A percentile compares a stretch with the other conserved stretches of the same genome.
These are phyloP conservation scores for Monascus purpureus DNA, from an alignment of 495 filamentous ascomycete species.

Conservation along the genomic window DNA sequence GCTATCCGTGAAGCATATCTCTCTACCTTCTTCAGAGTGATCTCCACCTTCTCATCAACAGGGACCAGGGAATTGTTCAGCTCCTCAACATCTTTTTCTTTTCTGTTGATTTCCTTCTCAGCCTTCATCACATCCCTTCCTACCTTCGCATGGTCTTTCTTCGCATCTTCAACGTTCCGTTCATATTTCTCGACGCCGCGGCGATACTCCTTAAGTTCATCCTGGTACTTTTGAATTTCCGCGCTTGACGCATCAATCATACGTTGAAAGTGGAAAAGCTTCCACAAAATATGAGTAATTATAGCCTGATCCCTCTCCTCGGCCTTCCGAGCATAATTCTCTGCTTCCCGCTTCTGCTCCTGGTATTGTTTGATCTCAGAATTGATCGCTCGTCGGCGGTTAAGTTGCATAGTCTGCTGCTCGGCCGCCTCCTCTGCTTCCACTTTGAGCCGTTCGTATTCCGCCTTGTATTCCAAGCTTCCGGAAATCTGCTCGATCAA, in stretches of 20 bases:
- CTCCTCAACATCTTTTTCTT: slow-evolving; percentile 81
- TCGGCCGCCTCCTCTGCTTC: slow-evolving; percentile 80
- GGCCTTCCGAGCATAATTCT: slow-evolving; percentile 75
- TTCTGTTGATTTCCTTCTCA: slow-evolving; percentile 67
- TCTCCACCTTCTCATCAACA: slow-evolving; percentile 83
- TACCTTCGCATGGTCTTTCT: slow-evolving; percentile 66
- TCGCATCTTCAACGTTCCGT: slow-evolving; percentile 69
- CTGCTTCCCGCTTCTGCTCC: slow-evolving; percentile 92
- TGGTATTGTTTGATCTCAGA: slow-evolving; percentile 96
- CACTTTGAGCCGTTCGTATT: slow-evolving; percentile 79
- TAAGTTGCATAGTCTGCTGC: slow-evolving; percentile 72
- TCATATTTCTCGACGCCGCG: slow-evolving; percentile 80
- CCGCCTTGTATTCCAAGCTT: slow-evolving; percentile 86
- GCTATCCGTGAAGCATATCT: slow-evolving; percentile 50
- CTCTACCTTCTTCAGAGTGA: slow-evolving; percentile 56
- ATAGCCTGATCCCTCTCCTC: slow-evolving; percentile 85
- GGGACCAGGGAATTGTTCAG: slow-evolving; percentile 76
- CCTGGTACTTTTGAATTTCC: slow-evolving; percentile 87
- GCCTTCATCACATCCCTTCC: slow-evolving; percentile 66
- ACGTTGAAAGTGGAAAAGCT: slow-evolving; percentile 88
- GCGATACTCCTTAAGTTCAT: slow-evolving; percentile 87
- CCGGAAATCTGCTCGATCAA: slow-evolving; percentile 97
- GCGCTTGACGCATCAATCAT: slow-evolving; percentile 83
- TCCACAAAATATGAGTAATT: slow-evolving; percentile 92
- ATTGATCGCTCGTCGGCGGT: slow-evolving; percentile 85